Percentiles rank a stretch among this genome's conserved stretches.
These are phyloP conservation scores for Globisporangium abappressorium DNA, from an alignment of 352 stramenopile genomes.

Conservation along the genomic window DNA sequence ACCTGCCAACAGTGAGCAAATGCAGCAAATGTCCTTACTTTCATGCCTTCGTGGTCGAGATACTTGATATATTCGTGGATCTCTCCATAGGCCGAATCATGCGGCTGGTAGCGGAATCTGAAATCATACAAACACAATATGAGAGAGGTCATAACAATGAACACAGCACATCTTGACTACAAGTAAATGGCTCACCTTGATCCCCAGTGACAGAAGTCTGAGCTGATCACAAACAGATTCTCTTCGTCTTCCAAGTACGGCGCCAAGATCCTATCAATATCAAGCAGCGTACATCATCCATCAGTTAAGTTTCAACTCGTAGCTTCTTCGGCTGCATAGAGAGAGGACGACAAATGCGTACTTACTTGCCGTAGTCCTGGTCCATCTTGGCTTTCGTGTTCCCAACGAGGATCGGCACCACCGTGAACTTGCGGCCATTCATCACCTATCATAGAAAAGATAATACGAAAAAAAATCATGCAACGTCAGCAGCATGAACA, in stretches of 20 bases:
- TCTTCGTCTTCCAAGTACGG: conserved; percentile 89
- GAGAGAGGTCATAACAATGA: neutral
- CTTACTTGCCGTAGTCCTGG: conserved; percentile 80
- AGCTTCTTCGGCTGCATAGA: neutral
- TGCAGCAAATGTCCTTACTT: conserved; percentile 22
- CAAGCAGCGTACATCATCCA: neutral
- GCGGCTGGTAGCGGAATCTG: conserved; percentile 90
- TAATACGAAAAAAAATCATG: neutral
- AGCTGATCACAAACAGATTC: conserved; percentile 96
- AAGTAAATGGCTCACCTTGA: conserved; percentile 33
- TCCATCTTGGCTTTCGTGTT: conserved; percentile 86
- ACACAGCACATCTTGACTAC: neutral
- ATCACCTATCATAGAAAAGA: conserved; percentile 43
- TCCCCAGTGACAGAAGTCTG: conserved; percentile 98
- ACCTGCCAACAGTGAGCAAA: too few relatives aligned
- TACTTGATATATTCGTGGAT: conserved; percentile 95
- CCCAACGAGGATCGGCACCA: conserved; percentile 96
- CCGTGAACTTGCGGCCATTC: conserved; percentile 75
- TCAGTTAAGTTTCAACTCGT: neutral
- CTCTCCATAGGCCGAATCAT: conserved; percentile 79
- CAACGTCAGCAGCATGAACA: neutral
- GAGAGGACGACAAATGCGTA: neutral
- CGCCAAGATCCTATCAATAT: conserved; percentile 72
- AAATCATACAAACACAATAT: too few relatives aligned
- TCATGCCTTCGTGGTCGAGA: conserved; percentile 91